phyloP scores from a whole-genome alignment of 495 filamentous ascomycete species.

The Penicillium cinerascens region DNA sequence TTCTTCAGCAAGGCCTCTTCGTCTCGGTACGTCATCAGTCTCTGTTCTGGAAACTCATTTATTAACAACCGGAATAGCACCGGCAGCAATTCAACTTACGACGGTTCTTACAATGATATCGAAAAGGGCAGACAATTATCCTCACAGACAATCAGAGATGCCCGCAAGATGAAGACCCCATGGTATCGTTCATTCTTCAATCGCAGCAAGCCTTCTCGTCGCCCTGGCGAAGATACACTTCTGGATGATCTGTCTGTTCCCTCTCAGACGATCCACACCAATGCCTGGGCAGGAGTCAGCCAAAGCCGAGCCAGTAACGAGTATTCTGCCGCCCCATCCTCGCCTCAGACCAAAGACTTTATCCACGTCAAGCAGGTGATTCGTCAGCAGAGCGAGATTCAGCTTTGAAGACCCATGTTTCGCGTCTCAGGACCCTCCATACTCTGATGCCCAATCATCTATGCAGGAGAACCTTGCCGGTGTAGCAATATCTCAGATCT shows the following conservation, averaged over 20 bases:
- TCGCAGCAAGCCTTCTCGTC: conserved; percentile 1
- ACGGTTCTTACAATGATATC: conserved; percentile 14
- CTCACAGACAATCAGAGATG: not conserved
- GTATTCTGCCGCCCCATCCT: conserved; percentile 1
- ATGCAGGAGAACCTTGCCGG: not conserved
- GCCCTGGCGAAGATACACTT: conserved; percentile 11
- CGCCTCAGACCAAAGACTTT: conserved; percentile 13
- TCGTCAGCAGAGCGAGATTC: conserved; percentile 36
- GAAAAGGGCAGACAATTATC: conserved; percentile 21
- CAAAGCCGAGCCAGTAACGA: conserved; percentile 26
- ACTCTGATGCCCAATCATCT: not conserved
- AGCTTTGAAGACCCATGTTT: conserved; percentile 6
- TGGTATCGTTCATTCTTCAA: not conserved
- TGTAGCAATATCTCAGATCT: not conserved
- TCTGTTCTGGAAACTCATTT: not conserved
- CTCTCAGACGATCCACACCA: conserved; percentile 31
- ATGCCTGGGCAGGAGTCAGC: conserved; percentile 35
- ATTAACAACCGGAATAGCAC: not conserved
- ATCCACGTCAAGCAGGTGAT: conserved; percentile 42
- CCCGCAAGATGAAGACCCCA: not conserved
- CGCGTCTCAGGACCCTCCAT: not conserved
- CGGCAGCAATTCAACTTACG: conserved; percentile 1
- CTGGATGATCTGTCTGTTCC: conserved; percentile 20
- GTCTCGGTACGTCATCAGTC: conserved; percentile 14
- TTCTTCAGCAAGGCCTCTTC: conserved; percentile 20